Evolutionary conservation across 148 eudicot genomes (phyloP).

Genomic region (Nyssa sinensis): DNA sequence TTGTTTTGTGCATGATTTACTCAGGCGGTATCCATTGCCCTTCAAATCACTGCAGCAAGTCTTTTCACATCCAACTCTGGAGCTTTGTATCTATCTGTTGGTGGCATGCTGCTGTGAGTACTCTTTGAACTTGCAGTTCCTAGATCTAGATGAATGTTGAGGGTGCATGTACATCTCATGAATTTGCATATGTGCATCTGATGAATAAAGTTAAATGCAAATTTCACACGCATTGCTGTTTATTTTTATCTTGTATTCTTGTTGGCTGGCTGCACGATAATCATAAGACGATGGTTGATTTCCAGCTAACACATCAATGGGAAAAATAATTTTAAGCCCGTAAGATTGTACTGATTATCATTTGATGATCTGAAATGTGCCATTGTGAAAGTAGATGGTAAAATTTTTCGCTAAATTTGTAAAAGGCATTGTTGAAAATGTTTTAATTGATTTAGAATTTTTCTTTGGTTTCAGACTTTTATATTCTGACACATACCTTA

Average conservation of each 20-base stretch:
- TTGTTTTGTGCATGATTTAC: slow-evolving; percentile 6
- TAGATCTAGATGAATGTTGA: neutral
- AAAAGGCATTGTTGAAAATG: neutral
- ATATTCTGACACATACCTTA: too few relatives aligned
- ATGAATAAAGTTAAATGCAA: neutral
- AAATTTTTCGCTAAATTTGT: neutral
- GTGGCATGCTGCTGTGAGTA: slow-evolving; percentile 89
- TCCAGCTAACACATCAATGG: neutral
- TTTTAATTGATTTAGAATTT: neutral
- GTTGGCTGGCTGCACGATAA: neutral
- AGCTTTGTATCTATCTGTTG: slow-evolving; percentile 66
- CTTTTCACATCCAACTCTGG: slow-evolving; percentile 40
- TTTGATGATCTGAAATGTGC: neutral
- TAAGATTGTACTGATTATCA: neutral
- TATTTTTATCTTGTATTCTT: neutral
- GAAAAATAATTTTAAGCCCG: neutral
- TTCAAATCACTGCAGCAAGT: slow-evolving; percentile 80
- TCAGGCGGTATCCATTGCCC: slow-evolving; percentile 73
- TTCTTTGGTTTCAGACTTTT: too few relatives aligned
- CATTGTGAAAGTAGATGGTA: neutral
- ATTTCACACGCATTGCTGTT: neutral
- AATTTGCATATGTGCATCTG: neutral
- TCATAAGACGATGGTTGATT: neutral
- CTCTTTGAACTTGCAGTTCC: slow-evolving; percentile 3
- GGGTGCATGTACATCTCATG: neutral